Conservation (phyloP, 192 early-diverging fungal genomes). For the Entomortierella parvispora region DNA sequence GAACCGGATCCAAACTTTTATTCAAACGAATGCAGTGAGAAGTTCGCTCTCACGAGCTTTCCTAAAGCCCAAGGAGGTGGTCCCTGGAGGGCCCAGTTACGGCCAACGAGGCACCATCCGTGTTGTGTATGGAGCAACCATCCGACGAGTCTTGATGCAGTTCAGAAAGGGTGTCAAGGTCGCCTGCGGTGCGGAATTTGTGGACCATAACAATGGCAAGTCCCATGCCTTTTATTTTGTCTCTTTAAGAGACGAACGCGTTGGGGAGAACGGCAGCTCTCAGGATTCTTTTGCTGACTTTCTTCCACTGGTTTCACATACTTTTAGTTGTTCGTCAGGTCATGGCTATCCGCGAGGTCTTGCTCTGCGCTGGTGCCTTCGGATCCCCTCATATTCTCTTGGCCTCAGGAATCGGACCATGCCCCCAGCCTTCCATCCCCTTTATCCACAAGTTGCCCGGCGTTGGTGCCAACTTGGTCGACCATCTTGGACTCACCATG, state of each 20-base stretch:
- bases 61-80: conserved; percentile 13
- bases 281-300: not conserved
- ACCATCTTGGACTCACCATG: conserved; percentile 33
- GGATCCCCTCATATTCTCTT: conserved; percentile 43
- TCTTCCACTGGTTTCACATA: not conserved
- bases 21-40: conserved; percentile 1
- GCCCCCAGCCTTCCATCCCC: conserved; percentile 18
- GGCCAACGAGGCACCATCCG: conserved; percentile 16
- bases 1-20: conserved; percentile 8
- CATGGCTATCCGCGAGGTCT: conserved; percentile 33
- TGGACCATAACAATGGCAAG: conserved; percentile 14
- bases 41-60: conserved; percentile 16
- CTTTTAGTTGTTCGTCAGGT: conserved; percentile 12
- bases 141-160: conserved; percentile 9
- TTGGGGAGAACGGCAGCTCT: no score
- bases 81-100: conserved; percentile 14
- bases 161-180: conserved; percentile 2
- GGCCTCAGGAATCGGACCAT: conserved; percentile 49
- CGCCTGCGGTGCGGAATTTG: conserved; percentile 22
- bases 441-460: conserved; percentile 32
- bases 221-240: no score
- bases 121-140: conserved; percentile 3
- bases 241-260: not conserved
- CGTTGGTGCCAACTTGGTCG: conserved; percentile 52
- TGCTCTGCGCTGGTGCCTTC: conserved; percentile 52